Evolutionary conservation across 768 basidiomycete genomes (phyloP).

Genomic region (Serendipita indica): DNA sequence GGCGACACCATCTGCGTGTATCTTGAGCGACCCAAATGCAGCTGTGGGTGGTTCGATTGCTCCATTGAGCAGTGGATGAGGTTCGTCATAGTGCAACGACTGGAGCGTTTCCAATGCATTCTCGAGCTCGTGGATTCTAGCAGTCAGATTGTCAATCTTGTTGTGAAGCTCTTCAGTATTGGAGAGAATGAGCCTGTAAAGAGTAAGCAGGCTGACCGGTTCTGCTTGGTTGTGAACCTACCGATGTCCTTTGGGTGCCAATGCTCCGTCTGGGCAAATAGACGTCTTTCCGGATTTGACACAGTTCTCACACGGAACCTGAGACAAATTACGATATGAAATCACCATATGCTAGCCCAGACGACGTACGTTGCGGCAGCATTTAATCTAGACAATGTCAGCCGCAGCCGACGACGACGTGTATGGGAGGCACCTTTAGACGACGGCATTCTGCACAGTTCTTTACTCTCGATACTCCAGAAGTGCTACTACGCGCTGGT

Average conservation of each 20-base stretch:
- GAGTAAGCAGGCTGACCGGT: background rate
- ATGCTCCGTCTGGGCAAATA: background rate
- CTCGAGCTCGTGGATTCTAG: background rate
- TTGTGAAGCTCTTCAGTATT: background rate
- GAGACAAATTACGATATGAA: background rate
- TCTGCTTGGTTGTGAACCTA: background rate
- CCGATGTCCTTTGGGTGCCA: background rate
- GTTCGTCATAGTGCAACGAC: background rate
- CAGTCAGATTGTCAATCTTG: background rate
- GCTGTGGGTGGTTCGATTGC: background rate
- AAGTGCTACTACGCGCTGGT: no score
- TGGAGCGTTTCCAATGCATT: background rate
- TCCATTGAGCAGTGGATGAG: background rate
- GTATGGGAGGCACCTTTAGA: no score
- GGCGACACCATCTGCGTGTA: background rate
- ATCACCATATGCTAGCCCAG: background rate
- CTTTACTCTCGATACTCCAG: background rate
- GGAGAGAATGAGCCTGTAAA: background rate
- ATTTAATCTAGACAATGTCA: no score
- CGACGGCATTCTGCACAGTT: slow-evolving; percentile 1
- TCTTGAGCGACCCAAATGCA: background rate
- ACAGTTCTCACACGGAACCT: background rate
- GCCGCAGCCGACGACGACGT: no score
- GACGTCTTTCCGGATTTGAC: background rate
- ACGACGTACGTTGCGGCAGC: background rate